A percentile compares a stretch with the other conserved stretches of the same genome.
Evolutionary conservation across 2,329 filamentous ascomycete species (phyloP).

Genomic region (Aspergillus caelatus): DNA sequence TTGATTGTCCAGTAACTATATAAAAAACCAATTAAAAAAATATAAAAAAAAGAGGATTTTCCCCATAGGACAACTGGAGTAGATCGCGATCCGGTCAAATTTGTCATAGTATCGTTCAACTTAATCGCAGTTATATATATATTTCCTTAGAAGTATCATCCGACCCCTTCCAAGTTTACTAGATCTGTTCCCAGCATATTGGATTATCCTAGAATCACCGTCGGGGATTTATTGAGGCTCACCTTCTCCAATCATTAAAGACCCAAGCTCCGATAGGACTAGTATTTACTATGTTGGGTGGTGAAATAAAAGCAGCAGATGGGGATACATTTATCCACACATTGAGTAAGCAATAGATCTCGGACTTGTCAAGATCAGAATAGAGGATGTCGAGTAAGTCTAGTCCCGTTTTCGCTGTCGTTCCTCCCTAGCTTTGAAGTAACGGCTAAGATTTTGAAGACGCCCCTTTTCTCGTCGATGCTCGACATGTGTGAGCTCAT

Average conservation of each 20-base stretch:
- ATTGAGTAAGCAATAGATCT: not conserved
- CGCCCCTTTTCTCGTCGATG: not conserved
- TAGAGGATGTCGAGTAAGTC: not conserved
- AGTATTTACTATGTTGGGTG: not conserved
- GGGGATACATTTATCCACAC: not conserved
- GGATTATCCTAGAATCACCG: not conserved
- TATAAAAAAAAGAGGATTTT: not conserved
- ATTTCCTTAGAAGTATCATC: not conserved
- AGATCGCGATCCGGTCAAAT: not conserved
- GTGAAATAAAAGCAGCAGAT: not conserved
- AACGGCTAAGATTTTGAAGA: not conserved
- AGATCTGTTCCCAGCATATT: not conserved
- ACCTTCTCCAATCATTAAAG: not conserved
- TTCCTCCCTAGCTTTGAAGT: not conserved
- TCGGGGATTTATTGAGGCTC: not conserved
- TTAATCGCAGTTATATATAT: not conserved
- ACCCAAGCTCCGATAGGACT: not conserved
- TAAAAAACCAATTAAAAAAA: not conserved
- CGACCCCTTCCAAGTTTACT: not conserved
- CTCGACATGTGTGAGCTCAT: not conserved
- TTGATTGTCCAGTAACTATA: not conserved
- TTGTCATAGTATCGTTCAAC: not conserved
- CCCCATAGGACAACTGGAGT: not conserved
- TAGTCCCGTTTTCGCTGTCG: not conserved
- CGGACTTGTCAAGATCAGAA: too few relatives aligned